phyloP scores from a whole-genome alignment of 2,329 filamentous ascomycete species.

The Hypoxylon sp. region DNA sequence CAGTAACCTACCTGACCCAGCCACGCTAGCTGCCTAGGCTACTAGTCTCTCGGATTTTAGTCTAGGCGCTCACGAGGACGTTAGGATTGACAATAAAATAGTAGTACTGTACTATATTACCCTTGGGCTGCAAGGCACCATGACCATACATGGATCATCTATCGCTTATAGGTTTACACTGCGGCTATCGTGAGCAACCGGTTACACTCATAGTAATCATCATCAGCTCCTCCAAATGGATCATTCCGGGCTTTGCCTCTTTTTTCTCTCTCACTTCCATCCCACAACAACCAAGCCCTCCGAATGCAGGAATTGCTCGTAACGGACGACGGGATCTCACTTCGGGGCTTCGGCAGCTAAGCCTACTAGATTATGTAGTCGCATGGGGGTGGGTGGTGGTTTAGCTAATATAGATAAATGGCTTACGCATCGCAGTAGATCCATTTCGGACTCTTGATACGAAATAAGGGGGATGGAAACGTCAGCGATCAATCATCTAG shows the following conservation, averaged over 20 bases:
- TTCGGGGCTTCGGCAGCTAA: conserved; percentile 22
- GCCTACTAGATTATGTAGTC: too few species aligned
- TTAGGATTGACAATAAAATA: too few species aligned
- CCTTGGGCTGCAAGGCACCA: conserved; percentile 27
- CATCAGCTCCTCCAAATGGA: conserved; percentile 33
- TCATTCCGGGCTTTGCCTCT: too few species aligned
- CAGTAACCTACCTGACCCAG: too few species aligned
- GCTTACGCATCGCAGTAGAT: too few species aligned
- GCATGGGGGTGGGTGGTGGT: too few species aligned
- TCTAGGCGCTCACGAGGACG: conserved; percentile 5
- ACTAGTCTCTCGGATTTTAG: background rate
- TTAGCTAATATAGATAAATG: conserved; percentile 9
- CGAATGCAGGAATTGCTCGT: too few species aligned
- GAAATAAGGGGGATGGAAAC: too few species aligned
- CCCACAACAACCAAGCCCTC: conserved; percentile 13
- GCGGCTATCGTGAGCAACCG: conserved; percentile 32
- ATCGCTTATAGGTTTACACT: conserved; percentile 12
- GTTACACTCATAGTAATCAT: conserved; percentile 29
- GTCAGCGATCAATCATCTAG: too few species aligned
- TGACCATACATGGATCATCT: background rate
- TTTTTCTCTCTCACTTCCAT: conserved; percentile 23
- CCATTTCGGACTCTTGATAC: too few species aligned
- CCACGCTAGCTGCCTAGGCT: too few species aligned
- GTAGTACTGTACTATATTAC: too few species aligned
- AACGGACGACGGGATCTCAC: conserved; percentile 5